Base-by-base conservation (phyloP, 176 grass and related monocot genomes). In the Oryza longistaminata region DNA sequence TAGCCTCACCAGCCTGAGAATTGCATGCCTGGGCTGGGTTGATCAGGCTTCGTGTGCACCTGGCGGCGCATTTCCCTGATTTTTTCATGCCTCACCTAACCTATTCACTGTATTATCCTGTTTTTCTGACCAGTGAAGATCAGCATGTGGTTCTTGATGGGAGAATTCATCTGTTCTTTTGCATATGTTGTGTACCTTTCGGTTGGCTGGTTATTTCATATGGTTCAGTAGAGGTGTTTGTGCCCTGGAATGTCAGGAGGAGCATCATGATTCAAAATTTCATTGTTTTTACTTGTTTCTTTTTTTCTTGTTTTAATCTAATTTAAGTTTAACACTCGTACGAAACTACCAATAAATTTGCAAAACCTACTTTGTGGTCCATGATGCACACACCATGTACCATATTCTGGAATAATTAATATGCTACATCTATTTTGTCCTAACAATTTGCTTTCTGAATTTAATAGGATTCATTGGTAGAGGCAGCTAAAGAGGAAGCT, bases 401-500 rank as follows among this genome's bases (percentile, higher is more conserved):
- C 35, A 46, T 22, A 19, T 87, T 27, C 42, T 62, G 45, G 37
- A 39, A 6, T 6, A 39, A 6, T 31, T 31, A 39, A 39, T 39
- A 39, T 7, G 37, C 37, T 39, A 39, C 37, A 39, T 7, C 35
- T 37, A 60, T 46, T 70, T 73, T 35, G 3, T 83, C 4, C 22
- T 83, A 46, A 86, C 35, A 61, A 13, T 45, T 37, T 49, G 61
- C 26, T 50, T 79, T 37, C 3, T 34, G 13, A 4, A 26, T 64
- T 48, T 10, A 49, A 34, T 64, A 92, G 90, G 94, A 97, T 89
- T 92, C 92, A 0, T 78, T 94, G 81, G 90, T 97, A 43, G 92
- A 97, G 89, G 87, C 92, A 22, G 94, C 90, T 14, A 94, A 97
- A 92, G 90, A 92, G 82, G 87, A 97, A 83, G 72, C 90, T 42